phyloP scores from a whole-genome alignment of 2,329 filamentous ascomycete genomes.

The Ascochyta clinopodiicola region DNA sequence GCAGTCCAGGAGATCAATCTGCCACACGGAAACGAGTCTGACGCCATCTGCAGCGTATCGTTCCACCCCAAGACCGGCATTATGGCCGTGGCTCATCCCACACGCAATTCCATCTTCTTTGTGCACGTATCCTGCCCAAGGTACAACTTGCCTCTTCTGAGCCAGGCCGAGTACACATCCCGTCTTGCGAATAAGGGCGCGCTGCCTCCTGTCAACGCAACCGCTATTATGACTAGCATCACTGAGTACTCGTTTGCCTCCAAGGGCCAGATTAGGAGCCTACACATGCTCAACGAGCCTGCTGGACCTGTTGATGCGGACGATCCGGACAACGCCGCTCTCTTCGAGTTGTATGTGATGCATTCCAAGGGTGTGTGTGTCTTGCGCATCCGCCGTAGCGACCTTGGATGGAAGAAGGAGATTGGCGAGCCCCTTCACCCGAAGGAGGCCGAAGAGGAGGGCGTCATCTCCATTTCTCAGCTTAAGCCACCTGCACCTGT shows the following conservation, averaged over 20 bases:
- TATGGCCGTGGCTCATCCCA: slow-evolving; percentile 93
- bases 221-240: slow-evolving; percentile 95
- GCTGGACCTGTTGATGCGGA: slow-evolving; percentile 65
- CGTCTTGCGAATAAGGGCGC: slow-evolving; percentile 67
- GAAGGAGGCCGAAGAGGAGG: slow-evolving; percentile 76
- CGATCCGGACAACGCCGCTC: slow-evolving; percentile 68
- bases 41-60: slow-evolving; percentile 95
- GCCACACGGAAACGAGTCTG: slow-evolving; percentile 93
- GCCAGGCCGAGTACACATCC: slow-evolving; percentile 86
- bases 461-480: slow-evolving; percentile 76
- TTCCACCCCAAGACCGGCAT: slow-evolving; percentile 94
- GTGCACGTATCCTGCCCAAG: slow-evolving; percentile 92
- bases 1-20: slow-evolving; percentile 97
- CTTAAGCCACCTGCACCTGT: slow-evolving; percentile 54
- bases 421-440: slow-evolving; percentile 79
- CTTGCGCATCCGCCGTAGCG: slow-evolving; percentile 81
- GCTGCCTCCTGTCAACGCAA: slow-evolving; percentile 84
- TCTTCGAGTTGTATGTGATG: slow-evolving; percentile 97
- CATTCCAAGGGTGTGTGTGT: slow-evolving; percentile 97
- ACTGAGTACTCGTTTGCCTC: slow-evolving; percentile 92
- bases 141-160: slow-evolving; percentile 80
- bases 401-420: slow-evolving; percentile 89
- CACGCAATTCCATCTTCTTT: slow-evolving; percentile 96
- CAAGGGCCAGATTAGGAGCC: slow-evolving; percentile 84
- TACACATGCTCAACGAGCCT: slow-evolving; percentile 82